Evolutionary conservation across 495 filamentous ascomycete species (phyloP), one percentile per base, ranked within the genome.

Genomic region (Rhizodiscina lignyota): DNA sequence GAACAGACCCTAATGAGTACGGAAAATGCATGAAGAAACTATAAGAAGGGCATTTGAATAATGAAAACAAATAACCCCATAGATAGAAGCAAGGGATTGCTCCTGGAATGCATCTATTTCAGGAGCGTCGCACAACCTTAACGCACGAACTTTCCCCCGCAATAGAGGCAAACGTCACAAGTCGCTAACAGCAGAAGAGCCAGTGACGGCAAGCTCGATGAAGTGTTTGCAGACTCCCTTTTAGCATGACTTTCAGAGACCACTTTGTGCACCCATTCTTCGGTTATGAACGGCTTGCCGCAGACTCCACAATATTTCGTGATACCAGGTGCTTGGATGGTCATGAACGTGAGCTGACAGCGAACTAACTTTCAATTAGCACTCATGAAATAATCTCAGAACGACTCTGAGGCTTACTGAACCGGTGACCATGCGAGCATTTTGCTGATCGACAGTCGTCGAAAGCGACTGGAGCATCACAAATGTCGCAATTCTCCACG

Each of bases 141-240:
- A 15, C 39, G 29, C n/a, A 41, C 30, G 21, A 23, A 41, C 27
- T 41, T 41, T 2, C 39, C 39, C 6, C 39, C 39, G 26, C 39
- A 41, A 27, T 38, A 37, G 16, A 37, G 27, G 28, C 39, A 41
- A 15, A 27, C 22, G 24, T 41, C 34, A 27, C 39, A 41, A 11
- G 30, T 20, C 4, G 39, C 33, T 18, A 41, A 30, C 2, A 41
- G 21, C 17, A 41, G 12, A 5, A n/a, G n/a, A n/a, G n/a, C n/a
- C n/a, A n/a, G n/a, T n/a, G n/a, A n/a, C n/a, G n/a, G n/a, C n/a
- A n/a, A n/a, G n/a, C n/a, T n/a, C n/a, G n/a, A n/a, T n/a, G n/a
- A n/a, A n/a, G n/a, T n/a, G n/a, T n/a, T n/a, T n/a, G n/a, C n/a
- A n/a, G n/a, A n/a, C n/a, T n/a, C n/a, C n/a, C n/a, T n/a, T n/a